Evolutionary conservation across 257 asterid genomes (phyloP).

Genomic region (Solanum lignicaule): DNA sequence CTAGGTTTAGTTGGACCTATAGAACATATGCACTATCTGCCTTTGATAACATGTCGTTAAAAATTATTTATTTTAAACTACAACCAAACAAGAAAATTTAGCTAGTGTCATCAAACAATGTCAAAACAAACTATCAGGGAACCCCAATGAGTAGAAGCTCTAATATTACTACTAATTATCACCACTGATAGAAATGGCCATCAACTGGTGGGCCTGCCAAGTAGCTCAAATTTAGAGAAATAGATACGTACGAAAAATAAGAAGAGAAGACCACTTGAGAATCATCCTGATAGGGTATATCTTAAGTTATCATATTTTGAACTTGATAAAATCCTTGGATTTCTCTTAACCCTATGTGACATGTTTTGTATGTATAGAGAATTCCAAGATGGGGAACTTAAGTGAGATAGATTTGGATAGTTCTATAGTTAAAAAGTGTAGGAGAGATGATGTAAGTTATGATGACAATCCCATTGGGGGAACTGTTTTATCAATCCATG

Average conservation of each 20-base stretch:
- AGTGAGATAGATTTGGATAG: conserved; percentile 44
- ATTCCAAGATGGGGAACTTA: conserved; percentile 38
- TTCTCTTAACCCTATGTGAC: conserved; percentile 1
- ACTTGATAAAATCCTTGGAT: neutral
- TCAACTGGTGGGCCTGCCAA: conserved; percentile 23
- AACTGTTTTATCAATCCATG: conserved; percentile 10
- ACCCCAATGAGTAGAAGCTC: no score
- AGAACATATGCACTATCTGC: no score
- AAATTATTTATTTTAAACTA: neutral
- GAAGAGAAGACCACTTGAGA: conserved; percentile 24
- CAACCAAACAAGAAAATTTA: conserved; percentile 34
- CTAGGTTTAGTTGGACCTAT: no score
- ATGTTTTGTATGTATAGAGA: conserved; percentile 26
- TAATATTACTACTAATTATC: conserved; percentile 10
- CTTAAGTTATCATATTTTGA: conserved; percentile 4
- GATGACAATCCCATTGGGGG: conserved; percentile 37
- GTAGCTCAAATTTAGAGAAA: conserved; percentile 23
- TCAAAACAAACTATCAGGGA: conserved; percentile 28
- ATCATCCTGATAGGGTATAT: conserved; percentile 35
- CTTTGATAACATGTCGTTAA: no score
- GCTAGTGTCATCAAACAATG: conserved; percentile 27
- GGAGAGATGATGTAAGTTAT: conserved; percentile 36
- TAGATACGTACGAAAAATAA: conserved; percentile 27
- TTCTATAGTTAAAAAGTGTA: conserved; percentile 43
- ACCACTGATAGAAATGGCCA: conserved; percentile 40